Base-by-base conservation (phyloP, 2,329 filamentous ascomycete genomes). In the Cercospora beticola region DNA sequence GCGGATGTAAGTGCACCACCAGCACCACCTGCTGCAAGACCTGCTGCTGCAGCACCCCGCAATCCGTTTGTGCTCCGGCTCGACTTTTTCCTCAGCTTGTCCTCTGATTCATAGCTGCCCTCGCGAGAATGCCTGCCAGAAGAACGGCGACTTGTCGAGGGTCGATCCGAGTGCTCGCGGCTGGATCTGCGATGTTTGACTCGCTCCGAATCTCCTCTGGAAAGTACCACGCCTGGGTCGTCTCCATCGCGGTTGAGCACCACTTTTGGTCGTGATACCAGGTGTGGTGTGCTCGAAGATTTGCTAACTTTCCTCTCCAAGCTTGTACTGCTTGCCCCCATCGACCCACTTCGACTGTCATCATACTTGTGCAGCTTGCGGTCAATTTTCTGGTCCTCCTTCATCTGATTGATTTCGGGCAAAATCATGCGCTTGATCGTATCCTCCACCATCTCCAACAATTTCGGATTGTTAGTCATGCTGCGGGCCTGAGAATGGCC, bases 381-480 rank as follows among this genome's bases (percentile, higher is more conserved):
- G 71, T 90, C 88, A 72, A 90, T 90, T 79, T 92, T 94, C 78
- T 94, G 92, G 76, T 97, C 93, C 75, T 94, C 89, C 79, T 97
- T 97, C 65, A 99, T 84, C 9, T 93, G 92, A 74, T 93, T 94
- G 56, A 99, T 85, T 79, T 99, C 94, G 0, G 95, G 95, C 2
- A 99, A 82, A 64, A 97, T 97, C 61, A 97, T 85, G 60, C 93
- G 88, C 71, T 93, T 90, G 76, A 97, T 97, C 14, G 93, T 93
- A 81, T 97, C 93, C 81, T 97, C 94, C 3, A 97, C 94, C 0
- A 93, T 95, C 76, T 95, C 92, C 2, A 97, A 86, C 1, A 97
- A 83, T 77, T 93, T 95, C 0, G 94, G 94, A 76, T 97, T 97
- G 81, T 96, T 97, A 78, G 96, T 92, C 80, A 96, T 92, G 0